phyloP scores from a whole-genome alignment of 2,329 filamentous ascomycete species.

The Xylaria hypoxylon region DNA sequence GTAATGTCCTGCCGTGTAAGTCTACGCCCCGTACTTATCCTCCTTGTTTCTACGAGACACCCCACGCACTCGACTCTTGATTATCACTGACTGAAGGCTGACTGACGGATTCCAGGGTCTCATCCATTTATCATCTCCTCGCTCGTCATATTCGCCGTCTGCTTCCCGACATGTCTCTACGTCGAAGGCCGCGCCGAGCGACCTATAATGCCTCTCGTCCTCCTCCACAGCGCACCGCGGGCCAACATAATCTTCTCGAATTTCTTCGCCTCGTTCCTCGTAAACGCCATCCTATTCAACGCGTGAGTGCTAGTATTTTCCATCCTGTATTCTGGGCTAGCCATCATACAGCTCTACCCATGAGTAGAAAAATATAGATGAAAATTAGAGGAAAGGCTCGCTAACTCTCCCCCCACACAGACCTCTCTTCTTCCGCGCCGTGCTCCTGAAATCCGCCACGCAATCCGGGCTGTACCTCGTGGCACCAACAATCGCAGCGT shows the following conservation, averaged over 20 bases:
- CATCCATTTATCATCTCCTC: slow-evolving; percentile 68
- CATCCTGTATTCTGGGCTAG: not conserved
- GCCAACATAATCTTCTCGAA: slow-evolving; percentile 69
- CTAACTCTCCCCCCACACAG: slow-evolving; percentile 50
- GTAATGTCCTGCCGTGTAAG: slow-evolving; percentile 71
- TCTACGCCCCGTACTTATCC: slow-evolving; percentile 6
- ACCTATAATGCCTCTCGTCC: slow-evolving; percentile 70
- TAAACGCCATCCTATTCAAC: slow-evolving; percentile 70
- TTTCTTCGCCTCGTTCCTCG: slow-evolving; percentile 62
- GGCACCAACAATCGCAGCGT: slow-evolving; percentile 69
- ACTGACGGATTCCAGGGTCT: slow-evolving; percentile 56
- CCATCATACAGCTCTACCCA: not conserved
- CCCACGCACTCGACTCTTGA: too few species aligned
- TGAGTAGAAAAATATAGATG: not conserved
- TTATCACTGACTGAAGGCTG: not conserved
- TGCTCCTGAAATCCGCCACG: slow-evolving; percentile 76
- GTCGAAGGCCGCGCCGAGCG: slow-evolving; percentile 62
- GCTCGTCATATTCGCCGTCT: slow-evolving; percentile 60
- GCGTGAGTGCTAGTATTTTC: slow-evolving; percentile 54
- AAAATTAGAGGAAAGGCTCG: not conserved
- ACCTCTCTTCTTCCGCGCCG: slow-evolving; percentile 81
- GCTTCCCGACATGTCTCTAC: slow-evolving; percentile 64
- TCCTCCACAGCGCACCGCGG: slow-evolving; percentile 63
- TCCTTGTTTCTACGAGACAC: not conserved
- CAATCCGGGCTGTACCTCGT: slow-evolving; percentile 78